Conservation (phyloP, 345 rosid species). For the Lepidium sativum region DNA sequence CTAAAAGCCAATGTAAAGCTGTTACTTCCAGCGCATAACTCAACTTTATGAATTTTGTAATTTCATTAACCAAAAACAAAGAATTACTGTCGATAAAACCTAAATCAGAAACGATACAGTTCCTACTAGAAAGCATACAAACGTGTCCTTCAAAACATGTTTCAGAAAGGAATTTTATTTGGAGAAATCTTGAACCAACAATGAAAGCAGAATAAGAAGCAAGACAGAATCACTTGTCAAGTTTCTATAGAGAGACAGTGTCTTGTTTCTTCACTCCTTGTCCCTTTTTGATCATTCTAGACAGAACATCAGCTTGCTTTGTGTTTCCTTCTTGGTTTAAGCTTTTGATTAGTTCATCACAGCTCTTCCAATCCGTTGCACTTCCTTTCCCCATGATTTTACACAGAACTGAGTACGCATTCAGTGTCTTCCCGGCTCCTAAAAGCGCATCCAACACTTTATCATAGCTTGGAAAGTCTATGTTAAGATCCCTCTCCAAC, state of each 20-base stretch:
- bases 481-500: conserved; percentile 55
- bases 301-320: conserved; percentile 82
- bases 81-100: not conserved
- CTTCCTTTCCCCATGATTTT: conserved; percentile 80
- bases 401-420: conserved; percentile 76
- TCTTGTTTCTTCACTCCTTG: conserved; percentile 29
- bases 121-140: conserved; percentile 6
- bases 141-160: conserved; percentile 10
- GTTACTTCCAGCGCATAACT: not conserved
- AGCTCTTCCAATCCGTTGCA: conserved; percentile 55
- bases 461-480: conserved; percentile 59
- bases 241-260: conserved; percentile 6
- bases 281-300: conserved; percentile 57
- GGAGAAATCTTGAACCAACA: not conserved
- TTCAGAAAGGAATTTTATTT: conserved; percentile 13
- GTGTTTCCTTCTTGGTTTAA: conserved; percentile 77
- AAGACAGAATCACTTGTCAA: conserved; percentile 12
- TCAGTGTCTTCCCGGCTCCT: conserved; percentile 76
- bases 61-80: not conserved
- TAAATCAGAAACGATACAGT: conserved; percentile 10
- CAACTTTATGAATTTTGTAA: not conserved
- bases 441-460: conserved; percentile 81
- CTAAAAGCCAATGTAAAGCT: conserved; percentile 6
- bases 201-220: not conserved
- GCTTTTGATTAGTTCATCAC: conserved; percentile 58